Conservation (phyloP, 305 asterid species). For the Rubia balearica region DNA sequence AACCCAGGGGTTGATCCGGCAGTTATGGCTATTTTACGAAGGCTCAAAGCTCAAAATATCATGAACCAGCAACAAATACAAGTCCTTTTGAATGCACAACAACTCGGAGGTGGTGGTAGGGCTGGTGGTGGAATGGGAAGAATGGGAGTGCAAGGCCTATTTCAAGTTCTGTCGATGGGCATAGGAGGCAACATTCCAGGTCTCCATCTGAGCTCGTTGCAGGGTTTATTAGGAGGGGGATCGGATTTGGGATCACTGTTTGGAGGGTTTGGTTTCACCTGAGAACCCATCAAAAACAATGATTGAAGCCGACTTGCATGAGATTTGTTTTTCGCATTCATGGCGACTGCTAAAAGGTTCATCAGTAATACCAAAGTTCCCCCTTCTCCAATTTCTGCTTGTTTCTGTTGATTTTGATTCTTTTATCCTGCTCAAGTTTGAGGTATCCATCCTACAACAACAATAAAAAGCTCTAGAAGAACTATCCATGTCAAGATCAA, state of each 20-base stretch:
- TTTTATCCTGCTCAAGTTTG: background rate
- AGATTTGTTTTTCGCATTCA: too few species aligned
- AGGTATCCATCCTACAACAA: background rate
- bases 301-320: too few species aligned
- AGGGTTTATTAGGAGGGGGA: background rate
- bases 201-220: background rate
- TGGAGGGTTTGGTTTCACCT: background rate
- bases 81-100: conserved; percentile 1
- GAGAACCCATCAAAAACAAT: background rate
- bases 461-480: background rate
- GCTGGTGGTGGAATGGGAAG: background rate
- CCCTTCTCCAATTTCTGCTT: background rate
- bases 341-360: background rate
- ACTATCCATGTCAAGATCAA: too few species aligned
- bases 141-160: background rate
- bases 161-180: background rate
- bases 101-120: background rate
- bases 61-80: conserved; percentile 14
- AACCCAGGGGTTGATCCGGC: conserved; percentile 6
- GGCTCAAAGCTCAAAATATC: conserved; percentile 7
- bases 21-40: background rate
- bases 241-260: background rate
- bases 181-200: background rate
- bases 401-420: background rate
- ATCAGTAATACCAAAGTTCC: background rate